phyloP scores from a whole-genome alignment of 2,329 filamentous ascomycete genomes.

The Aspergillus ochraceus region DNA sequence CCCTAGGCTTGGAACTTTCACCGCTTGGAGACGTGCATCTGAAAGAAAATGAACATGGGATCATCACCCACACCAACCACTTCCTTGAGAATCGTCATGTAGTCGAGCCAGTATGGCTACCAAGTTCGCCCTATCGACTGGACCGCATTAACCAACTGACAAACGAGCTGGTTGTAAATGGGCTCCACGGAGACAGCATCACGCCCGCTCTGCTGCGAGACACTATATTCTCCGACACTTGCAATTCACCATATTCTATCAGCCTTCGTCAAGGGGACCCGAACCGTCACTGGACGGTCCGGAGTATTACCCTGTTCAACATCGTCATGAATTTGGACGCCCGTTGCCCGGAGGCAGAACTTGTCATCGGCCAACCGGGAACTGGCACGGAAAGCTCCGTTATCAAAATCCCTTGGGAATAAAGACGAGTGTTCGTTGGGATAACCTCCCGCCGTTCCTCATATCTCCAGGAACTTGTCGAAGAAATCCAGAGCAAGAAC shows the following conservation, averaged over 20 bases:
- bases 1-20: conserved; percentile 30
- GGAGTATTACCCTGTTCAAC: conserved; percentile 37
- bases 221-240: conserved; percentile 37
- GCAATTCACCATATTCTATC: conserved; percentile 38
- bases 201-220: conserved; percentile 27
- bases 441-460: no score
- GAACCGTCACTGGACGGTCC: conserved; percentile 24
- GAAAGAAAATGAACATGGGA: conserved; percentile 30
- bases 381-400: conserved; percentile 28
- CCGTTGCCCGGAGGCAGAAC: conserved; percentile 28
- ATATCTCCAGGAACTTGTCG: neutral
- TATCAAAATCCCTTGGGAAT: conserved; percentile 28
- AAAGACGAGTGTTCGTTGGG: no score
- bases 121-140: conserved; percentile 35
- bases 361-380: conserved; percentile 34
- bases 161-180: conserved; percentile 20
- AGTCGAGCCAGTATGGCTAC: conserved; percentile 32
- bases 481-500: neutral
- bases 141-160: conserved; percentile 27
- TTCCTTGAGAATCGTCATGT: conserved; percentile 38
- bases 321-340: conserved; percentile 37
- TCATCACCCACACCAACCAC: conserved; percentile 49
- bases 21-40: conserved; percentile 36
- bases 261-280: conserved; percentile 32
- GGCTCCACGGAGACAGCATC: conserved; percentile 22